Percentiles rank a stretch among this genome's conserved stretches.
Conservation (phyloP, 2,329 filamentous ascomycete species). For the Coniochaeta prunicola region DNA sequence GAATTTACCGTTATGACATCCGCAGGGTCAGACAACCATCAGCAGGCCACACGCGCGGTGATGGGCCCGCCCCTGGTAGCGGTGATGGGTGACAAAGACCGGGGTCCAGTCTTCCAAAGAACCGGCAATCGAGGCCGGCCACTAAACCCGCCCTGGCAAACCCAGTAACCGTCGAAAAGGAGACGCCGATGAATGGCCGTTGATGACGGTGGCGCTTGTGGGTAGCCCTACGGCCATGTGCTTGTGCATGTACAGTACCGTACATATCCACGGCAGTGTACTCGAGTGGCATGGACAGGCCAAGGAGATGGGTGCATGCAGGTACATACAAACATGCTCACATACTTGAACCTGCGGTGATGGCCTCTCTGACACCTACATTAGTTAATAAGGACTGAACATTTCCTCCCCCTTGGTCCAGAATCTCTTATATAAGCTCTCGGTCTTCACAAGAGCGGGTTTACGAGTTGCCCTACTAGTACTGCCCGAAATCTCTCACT, state of each 20-base stretch:
- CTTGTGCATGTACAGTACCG: background rate
- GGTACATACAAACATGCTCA: background rate
- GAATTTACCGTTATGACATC: background rate
- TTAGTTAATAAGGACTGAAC: background rate
- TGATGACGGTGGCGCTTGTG: conserved; percentile 1
- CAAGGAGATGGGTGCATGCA: background rate
- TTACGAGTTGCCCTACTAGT: background rate
- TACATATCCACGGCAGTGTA: background rate
- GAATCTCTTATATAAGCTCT: background rate
- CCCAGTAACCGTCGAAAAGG: background rate
- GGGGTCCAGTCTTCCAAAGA: background rate
- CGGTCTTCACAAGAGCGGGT: background rate
- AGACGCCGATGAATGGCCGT: background rate
- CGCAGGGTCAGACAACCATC: background rate
- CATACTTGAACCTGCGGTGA: background rate
- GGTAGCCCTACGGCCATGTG: conserved; percentile 1
- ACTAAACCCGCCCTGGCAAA: background rate
- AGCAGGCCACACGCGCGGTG: background rate
- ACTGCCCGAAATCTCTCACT: background rate
- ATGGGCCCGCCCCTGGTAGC: background rate
- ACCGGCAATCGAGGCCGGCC: background rate
- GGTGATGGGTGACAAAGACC: background rate
- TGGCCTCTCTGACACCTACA: background rate
- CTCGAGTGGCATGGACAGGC: background rate
- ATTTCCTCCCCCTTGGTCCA: background rate